Conservation (phyloP, 2,329 filamentous ascomycete species). For the Ciborinia camelliae region DNA sequence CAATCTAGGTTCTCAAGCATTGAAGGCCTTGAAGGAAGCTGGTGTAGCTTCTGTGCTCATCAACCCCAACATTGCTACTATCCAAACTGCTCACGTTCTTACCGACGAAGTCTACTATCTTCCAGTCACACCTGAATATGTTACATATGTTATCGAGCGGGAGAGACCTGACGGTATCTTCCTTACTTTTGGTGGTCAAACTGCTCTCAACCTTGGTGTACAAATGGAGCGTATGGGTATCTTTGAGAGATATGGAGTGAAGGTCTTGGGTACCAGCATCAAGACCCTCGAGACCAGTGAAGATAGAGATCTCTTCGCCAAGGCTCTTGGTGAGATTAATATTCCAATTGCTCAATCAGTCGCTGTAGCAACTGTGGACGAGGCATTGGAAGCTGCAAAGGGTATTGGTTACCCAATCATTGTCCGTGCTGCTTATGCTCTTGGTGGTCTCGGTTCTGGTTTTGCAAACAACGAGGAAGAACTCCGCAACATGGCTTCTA, state of each 20-base stretch:
- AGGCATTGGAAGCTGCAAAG: constrained; percentile 83
- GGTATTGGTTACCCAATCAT: constrained; percentile 95
- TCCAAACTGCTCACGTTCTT: constrained; percentile 94
- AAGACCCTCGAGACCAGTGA: constrained; percentile 91
- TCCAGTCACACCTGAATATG: constrained; percentile 95
- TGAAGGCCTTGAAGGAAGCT: constrained; percentile 96
- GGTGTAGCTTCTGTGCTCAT: constrained; percentile 88
- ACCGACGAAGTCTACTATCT: constrained; percentile 98
- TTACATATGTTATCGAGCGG: constrained; percentile 93
- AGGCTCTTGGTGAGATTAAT: constrained; percentile 93
- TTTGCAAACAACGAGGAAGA: constrained; percentile 95
- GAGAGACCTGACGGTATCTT: constrained; percentile 97
- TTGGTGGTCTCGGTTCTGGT: constrained; percentile 92
- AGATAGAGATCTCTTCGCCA: constrained; percentile 92
- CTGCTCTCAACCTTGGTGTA: constrained; percentile 92
- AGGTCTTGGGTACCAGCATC: constrained; percentile 92
- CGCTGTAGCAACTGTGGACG: constrained; percentile 85
- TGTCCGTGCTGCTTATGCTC: constrained; percentile 91
- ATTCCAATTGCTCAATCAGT: constrained; percentile 97
- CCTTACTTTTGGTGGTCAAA: constrained; percentile 95
- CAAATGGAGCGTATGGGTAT: constrained; percentile 95
- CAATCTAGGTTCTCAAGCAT: constrained; percentile 77
- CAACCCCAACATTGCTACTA: constrained; percentile 97
- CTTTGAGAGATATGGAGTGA: constrained; percentile 92
- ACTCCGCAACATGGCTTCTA: constrained; percentile 86